Conservation (phyloP, 2,329 filamentous ascomycete genomes). For the Verticillium albo-atrum region DNA sequence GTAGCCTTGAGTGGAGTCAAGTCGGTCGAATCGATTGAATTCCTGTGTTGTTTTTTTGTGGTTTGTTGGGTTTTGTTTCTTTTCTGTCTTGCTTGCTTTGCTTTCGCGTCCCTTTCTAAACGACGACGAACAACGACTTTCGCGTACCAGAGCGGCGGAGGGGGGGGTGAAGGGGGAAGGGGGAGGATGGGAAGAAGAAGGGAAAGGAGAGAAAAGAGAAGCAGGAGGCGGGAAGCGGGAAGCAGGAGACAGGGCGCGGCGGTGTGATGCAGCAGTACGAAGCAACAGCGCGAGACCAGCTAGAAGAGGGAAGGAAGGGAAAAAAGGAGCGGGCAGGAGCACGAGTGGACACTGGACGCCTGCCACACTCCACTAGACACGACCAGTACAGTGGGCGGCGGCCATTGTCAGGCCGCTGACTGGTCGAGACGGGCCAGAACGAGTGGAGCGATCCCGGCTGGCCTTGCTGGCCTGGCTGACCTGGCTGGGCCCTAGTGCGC, state of each 20-base stretch:
- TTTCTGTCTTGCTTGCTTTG: conserved; percentile 2
- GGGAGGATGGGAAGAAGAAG: conserved; percentile 21
- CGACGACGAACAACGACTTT: conserved; percentile 20
- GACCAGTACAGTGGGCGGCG: not conserved
- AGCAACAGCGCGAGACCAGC: conserved; percentile 3
- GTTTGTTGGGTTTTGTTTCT: conserved; percentile 18
- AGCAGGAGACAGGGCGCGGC: conserved; percentile 21
- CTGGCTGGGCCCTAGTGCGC: too few species aligned
- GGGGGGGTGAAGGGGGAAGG: conserved; percentile 17
- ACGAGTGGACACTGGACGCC: not conserved
- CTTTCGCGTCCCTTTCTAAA: conserved; percentile 11
- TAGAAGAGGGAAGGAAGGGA: conserved; percentile 7
- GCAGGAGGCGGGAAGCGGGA: conserved; percentile 21
- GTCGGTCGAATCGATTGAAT: conserved; percentile 2
- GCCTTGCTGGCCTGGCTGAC: too few species aligned
- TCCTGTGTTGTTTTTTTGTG: conserved; percentile 8
- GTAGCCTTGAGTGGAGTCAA: not conserved
- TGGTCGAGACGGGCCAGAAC: not conserved
- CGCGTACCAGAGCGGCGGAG: conserved; percentile 16
- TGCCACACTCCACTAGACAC: not conserved
- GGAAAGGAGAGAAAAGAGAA: conserved; percentile 23
- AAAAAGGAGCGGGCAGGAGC: conserved; percentile 9
- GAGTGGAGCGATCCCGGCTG: not conserved
- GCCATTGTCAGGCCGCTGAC: not conserved
- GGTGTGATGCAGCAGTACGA: conserved; percentile 12